phyloP scores from a whole-genome alignment of 2,329 filamentous ascomycete species.

The Fusarium subglutinans region DNA sequence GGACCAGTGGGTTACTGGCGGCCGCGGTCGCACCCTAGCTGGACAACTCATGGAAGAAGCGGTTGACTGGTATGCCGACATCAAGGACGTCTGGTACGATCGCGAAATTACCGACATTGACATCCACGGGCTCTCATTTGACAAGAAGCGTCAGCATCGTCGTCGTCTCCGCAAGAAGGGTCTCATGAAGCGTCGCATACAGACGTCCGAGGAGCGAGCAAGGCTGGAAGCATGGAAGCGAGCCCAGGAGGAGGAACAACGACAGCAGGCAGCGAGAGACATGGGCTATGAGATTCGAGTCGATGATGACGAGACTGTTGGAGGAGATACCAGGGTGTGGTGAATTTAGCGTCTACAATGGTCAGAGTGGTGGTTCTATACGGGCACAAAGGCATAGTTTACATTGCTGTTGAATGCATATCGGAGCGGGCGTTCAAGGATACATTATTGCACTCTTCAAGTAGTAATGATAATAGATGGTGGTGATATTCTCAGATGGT shows the following conservation, averaged over 20 bases:
- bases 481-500: constrained; percentile 35
- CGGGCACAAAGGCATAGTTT: not conserved
- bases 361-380: not conserved
- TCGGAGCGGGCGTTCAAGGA: constrained; percentile 30
- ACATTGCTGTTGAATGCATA: constrained; percentile 30
- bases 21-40: constrained; percentile 55
- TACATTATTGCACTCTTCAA: constrained; percentile 7
- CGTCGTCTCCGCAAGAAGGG: constrained; percentile 62
- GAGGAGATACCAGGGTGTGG: constrained; percentile 45
- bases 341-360: constrained; percentile 2
- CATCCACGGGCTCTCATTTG: constrained; percentile 54
- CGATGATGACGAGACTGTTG: constrained; percentile 45
- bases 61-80: constrained; percentile 59
- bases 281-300: constrained; percentile 50
- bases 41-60: constrained; percentile 54
- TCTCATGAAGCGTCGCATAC: constrained; percentile 48
- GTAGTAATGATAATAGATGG: constrained; percentile 28
- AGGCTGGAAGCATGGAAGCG: constrained; percentile 58
- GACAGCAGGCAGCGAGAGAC: constrained; percentile 51
- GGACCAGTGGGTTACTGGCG: constrained; percentile 68
- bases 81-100: constrained; percentile 56
- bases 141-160: constrained; percentile 58
- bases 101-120: constrained; percentile 57
- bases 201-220: constrained; percentile 52
- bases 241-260: constrained; percentile 52